These are phyloP conservation scores for Phytophthora megakarya DNA, from an alignment of 352 stramenopile genomes.

Conservation along the genomic window DNA sequence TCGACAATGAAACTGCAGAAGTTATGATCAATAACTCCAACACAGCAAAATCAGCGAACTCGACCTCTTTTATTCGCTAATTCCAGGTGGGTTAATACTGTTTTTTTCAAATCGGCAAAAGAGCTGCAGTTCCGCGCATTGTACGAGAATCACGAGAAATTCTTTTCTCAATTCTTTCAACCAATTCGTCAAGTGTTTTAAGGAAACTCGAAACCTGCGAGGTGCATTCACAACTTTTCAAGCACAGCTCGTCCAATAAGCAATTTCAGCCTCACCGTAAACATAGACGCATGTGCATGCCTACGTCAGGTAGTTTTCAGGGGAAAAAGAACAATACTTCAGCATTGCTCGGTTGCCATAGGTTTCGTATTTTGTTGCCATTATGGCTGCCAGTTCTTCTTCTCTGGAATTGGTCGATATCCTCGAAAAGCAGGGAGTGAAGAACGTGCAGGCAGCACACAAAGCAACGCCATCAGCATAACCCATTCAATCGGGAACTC, in stretches of 20 bases:
- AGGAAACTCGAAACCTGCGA: constrained; percentile 31
- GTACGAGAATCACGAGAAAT: constrained; percentile 65
- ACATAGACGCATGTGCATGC: constrained; percentile 74
- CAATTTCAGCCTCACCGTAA: constrained; percentile 76
- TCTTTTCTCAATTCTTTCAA: constrained; percentile 50
- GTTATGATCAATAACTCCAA: constrained; percentile 44
- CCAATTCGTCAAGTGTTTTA: constrained; percentile 30
- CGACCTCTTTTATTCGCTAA: constrained; percentile 14
- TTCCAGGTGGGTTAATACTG: constrained; percentile 61
- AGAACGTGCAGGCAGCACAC: constrained; percentile 57
- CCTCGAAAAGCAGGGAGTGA: constrained; percentile 58
- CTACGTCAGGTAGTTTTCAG: constrained; percentile 59
- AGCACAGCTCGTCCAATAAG: constrained; percentile 87
- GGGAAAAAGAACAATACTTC: constrained; percentile 37
- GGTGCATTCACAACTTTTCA: constrained; percentile 76
- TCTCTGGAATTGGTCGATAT: constrained; percentile 54
- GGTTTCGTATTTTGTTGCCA: background rate
- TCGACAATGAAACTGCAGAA: constrained; percentile 69
- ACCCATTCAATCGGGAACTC: constrained; percentile 69
- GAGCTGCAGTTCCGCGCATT: constrained; percentile 78
- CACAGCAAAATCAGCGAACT: constrained; percentile 29
- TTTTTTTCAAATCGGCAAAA: constrained; percentile 73
- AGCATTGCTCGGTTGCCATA: constrained; percentile 21
- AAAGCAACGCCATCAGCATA: constrained; percentile 62
- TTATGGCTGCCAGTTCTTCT: constrained; percentile 25